Base-by-base conservation (phyloP, 177 flowering plant genomes). In the Vitis hybrid region DNA sequence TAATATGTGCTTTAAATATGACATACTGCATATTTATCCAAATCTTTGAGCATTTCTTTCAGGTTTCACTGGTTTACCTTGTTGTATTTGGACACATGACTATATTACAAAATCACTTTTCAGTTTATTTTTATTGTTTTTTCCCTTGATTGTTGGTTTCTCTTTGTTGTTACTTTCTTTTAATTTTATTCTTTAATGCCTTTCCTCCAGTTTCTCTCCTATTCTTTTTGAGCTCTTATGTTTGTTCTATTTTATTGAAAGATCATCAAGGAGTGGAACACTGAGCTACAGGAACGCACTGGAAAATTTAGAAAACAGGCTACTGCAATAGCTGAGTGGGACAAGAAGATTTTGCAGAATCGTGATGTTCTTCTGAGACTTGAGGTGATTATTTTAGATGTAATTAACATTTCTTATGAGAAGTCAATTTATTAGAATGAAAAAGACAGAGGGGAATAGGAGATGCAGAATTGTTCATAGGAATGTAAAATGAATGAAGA, bases 211-310 rank as follows among this genome's bases (percentile, higher is more conserved):
- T 73, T 64, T 27, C 12, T 61, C 41, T 61, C 30, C 6, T 18
- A 27, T 53, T 27, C 55, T 27, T 9, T 13, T 8, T 59, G 4
- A 12, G 21, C 17, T n/a, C 58, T 8, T 63, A 9, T n/a, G 18
- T 70, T 14, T 49, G 32, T 13, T 17, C n/a, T 63, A 18, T 18
- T 7, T 50, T 63, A 21, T 66, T 54, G 58, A 35, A 64, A 95
- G 99, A 95, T 95, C 59, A 88, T 95, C 74, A 95, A 93, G 79
- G 99, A 95, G 71, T 95, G 98, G 99, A 95, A 95, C 78, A 71
- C 92, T 60, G 99, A 95, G 82, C 83, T 95, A 53, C 98, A 90
- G 78, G 97, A 90, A 71, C 97, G 98, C 8, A 91, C 98, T 72
- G 90, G 90, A 61, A 95, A 91, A 73, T 95, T 95, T 53, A 80